Evolutionary conservation across 2,329 filamentous ascomycete genomes (phyloP), one percentile per base, ranked within the genome.

Genomic region (Thielaviopsis musarum): DNA sequence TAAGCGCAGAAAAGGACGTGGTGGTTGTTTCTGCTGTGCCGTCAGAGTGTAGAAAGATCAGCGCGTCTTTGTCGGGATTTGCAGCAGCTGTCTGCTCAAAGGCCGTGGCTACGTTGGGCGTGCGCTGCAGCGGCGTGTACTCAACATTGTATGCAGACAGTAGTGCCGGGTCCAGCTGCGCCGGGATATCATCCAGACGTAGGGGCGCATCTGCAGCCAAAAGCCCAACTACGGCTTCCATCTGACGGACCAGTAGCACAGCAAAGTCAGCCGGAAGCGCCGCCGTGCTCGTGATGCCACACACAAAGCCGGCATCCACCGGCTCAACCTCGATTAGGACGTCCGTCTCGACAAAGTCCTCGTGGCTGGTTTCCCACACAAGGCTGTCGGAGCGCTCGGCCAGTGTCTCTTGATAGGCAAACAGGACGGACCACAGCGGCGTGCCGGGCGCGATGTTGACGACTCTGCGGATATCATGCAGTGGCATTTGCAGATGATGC

Each of bases 341-440:
- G 59, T 81, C 82, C 51, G 88, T 90, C 67, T 95, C 90, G 6
- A 93, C 73, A 22, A 80, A 79, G 67, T 96, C 91, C 5, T 77
- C 69, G 57, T 85, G 82, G 26, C 78, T 75, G 0, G 80, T 67
- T 59, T 89, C 74, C 10, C 66, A 69, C 0, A 91, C 72, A 1
- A 67, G 41, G 2, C 69, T 65, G 1, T 30, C 63, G 56, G 26
- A 63, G 65, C 65, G 65, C 72, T 66, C 67, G 2, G 64, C 63
- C 1, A 85, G 72, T 0, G 84, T 86, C 66, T 95, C 85, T 65
- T 96, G 91, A 75, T 91, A 96, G 0, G 91, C 83, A 65, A 95
- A 84, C 0, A 95, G 73, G 0, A 84, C 77, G 64, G 95, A 87
- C 64, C 91, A 95, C 0, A 95, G 70, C 1, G 71, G 70, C 48